Evolutionary conservation across 148 eudicot species (phyloP).

Genomic region (Tetragonia tetragonoides): DNA sequence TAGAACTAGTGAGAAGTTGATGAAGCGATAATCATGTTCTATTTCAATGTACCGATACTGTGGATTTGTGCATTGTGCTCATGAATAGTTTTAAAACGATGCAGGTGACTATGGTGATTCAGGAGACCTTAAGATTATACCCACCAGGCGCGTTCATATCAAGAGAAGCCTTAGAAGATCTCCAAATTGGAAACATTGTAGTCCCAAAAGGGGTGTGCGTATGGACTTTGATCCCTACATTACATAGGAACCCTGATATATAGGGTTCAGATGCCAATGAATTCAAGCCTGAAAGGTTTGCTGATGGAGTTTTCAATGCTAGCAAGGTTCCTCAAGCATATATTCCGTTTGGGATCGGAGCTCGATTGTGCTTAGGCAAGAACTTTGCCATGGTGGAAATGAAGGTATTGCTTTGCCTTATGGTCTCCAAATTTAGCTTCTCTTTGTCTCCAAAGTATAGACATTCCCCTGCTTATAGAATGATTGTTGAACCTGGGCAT

Average conservation of each 20-base stretch:
- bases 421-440: constrained; percentile 56
- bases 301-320: constrained; percentile 59
- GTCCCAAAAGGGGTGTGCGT: constrained; percentile 83
- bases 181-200: constrained; percentile 44
- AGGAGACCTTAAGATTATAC: constrained; percentile 70
- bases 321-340: constrained; percentile 75
- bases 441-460: constrained; percentile 59
- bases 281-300: constrained; percentile 74
- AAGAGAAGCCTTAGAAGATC: constrained; percentile 74
- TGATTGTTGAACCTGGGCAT: constrained; percentile 77
- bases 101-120: constrained; percentile 82
- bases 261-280: constrained; percentile 73
- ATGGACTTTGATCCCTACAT: constrained; percentile 81
- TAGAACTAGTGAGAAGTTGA: no score
- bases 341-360: constrained; percentile 74
- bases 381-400: constrained; percentile 74
- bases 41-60: no score
- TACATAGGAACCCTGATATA: constrained; percentile 63
- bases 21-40: no score
- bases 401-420: constrained; percentile 51
- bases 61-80: no score
- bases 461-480: constrained; percentile 70
- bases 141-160: constrained; percentile 88
- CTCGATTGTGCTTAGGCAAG: constrained; percentile 67
- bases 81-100: background rate